A percentile compares a stretch with the other conserved stretches of the same genome.
Conservation (phyloP, 108 stramenopile genomes). For the Skeletonema costatum region DNA sequence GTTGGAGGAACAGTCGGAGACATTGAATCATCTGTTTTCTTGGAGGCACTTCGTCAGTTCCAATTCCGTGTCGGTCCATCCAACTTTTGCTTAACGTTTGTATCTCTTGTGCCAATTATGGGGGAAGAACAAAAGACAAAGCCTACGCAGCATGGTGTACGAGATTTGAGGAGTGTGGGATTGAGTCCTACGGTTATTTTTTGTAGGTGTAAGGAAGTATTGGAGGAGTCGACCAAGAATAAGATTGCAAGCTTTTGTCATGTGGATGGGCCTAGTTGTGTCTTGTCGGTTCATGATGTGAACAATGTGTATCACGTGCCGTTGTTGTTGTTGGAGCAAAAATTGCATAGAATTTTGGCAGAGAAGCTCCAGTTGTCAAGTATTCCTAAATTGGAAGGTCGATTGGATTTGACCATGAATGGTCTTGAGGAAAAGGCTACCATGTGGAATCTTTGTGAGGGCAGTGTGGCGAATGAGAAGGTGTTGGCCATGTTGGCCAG, state of each 20-base stretch:
- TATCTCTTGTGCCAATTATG: conserved; percentile 95
- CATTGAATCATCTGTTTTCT: conserved; percentile 93
- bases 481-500: conserved; percentile 25
- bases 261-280: conserved; percentile 78
- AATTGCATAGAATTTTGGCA: conserved; percentile 75
- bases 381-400: conserved; percentile 16
- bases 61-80: conserved; percentile 96
- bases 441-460: conserved; percentile 51
- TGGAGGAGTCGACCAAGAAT: conserved; percentile 79
- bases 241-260: conserved; percentile 98
- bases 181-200: conserved; percentile 94
- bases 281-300: conserved; percentile 97
- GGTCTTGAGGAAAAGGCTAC: conserved; percentile 66
- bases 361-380: conserved; percentile 40
- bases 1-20: conserved; percentile 99
- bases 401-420: conserved; percentile 58
- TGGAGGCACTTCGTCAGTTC: conserved; percentile 98
- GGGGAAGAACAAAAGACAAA: conserved; percentile 99
- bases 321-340: conserved; percentile 90
- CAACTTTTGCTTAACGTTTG: conserved; percentile 95
- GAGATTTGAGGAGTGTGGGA: conserved; percentile 94
- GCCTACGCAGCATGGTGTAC: conserved; percentile 99
- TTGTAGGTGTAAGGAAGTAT: conserved; percentile 87
- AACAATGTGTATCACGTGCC: conserved; percentile 99
- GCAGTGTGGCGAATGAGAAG: conserved; percentile 30